Evolutionary conservation across 768 basidiomycete species (phyloP), one percentile per base, ranked within the genome.

Genomic region (Termitomyces sp.): DNA sequence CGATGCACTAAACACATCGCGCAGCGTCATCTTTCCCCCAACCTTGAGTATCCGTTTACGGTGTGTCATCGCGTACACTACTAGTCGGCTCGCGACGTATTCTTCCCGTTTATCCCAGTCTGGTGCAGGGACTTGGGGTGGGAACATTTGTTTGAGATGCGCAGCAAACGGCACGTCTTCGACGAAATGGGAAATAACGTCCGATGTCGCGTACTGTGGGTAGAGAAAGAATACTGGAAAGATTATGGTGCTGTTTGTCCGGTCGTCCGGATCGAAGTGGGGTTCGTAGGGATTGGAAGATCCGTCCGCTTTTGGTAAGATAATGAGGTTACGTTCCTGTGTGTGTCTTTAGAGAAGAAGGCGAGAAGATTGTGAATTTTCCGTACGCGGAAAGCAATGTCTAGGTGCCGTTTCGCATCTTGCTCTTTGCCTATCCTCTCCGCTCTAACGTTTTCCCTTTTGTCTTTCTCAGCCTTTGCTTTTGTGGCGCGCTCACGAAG

Each of bases 151-250:
- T 20, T 79, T 75, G 4, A 98, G 77, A 63, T 94, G 91, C 43
- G 85, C 85, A 8, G 79, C 77, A 71, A 98, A 94, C 2, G 92
- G 82, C 2, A 91, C 88, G 63, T 88, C 83, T 71, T 98, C 95
- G 63, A 85, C 79, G 72, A 96, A 98, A 52, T 87, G 81, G 14
- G 89, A 79, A 63, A 98, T 89, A 59, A 95, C 80, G 72, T 99
- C 97, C 32, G 95, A 93, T 5, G 85, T 93, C 12, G 87, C 84
- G 63, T 94, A 80, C 69, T 93, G 88, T 6, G 97, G 97, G 72
- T 98, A 97, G 61, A 98, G 80, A 73, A 98, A 89, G 77, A 97
- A 92, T 44, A 89, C 87, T 2, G 97, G 96, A 69, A 97, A 70
- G 61, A 96, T 72, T 13, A 96, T 79, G 0, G 85, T 86, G 61